A percentile compares a stretch with the other conserved stretches of the same genome.
phyloP scores from a whole-genome alignment of 495 filamentous ascomycete genomes.

The Talaromyces adpressus region DNA sequence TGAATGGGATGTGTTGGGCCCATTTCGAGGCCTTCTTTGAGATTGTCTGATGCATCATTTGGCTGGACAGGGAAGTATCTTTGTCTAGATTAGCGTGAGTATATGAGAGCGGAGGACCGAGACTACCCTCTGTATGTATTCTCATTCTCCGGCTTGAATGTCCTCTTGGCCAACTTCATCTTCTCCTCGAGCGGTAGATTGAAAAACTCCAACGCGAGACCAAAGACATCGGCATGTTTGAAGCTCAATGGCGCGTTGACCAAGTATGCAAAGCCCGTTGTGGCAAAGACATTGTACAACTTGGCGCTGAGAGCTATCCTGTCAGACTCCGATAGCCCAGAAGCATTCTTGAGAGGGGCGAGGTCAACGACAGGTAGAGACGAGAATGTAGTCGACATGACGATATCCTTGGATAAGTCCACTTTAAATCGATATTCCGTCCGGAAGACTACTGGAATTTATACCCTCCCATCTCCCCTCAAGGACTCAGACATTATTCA shows the following conservation, averaged over 20 bases:
- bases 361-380: slow-evolving; percentile 39
- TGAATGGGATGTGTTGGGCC: slow-evolving; percentile 19
- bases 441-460: background rate
- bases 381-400: slow-evolving; percentile 28
- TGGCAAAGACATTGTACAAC: slow-evolving; percentile 34
- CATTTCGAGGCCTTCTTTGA: slow-evolving; percentile 44
- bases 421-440: no score
- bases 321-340: slow-evolving; percentile 12
- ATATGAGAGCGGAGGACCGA: no score
- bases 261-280: slow-evolving; percentile 41
- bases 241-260: slow-evolving; percentile 31
- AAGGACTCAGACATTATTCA: background rate
- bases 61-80: slow-evolving; percentile 37
- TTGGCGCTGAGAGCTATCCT: slow-evolving; percentile 19
- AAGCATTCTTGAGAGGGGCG: slow-evolving; percentile 15
- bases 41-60: slow-evolving; percentile 24
- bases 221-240: slow-evolving; percentile 32
- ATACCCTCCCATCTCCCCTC: background rate
- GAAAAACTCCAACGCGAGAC: slow-evolving; percentile 34
- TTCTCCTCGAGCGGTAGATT: slow-evolving; percentile 24
- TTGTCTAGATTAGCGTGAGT: slow-evolving; percentile 3
- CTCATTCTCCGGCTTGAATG: slow-evolving; percentile 24
- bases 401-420: background rate
- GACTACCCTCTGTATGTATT: slow-evolving; percentile 44
- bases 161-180: slow-evolving; percentile 34